Percentiles rank a stretch among this genome's conserved stretches.
phyloP scores from a whole-genome alignment of 1,284 basidiomycete genomes.

The Gymnopus androsaceus region DNA sequence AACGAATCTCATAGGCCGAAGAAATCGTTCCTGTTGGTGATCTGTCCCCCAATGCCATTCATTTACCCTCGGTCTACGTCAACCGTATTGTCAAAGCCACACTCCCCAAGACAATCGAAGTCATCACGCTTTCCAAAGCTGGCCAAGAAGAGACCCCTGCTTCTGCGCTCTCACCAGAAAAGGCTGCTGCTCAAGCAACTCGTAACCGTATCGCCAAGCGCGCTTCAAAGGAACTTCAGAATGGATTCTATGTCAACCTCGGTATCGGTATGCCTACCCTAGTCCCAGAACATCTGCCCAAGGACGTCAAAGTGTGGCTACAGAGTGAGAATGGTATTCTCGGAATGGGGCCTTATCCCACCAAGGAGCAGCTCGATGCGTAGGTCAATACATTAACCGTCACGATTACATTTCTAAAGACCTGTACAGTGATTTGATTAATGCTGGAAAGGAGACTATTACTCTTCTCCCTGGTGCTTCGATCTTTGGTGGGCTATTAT shows the following conservation, averaged over 20 bases:
- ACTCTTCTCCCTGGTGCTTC: conserved; percentile 91
- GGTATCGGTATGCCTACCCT: conserved; percentile 95
- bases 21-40: conserved; percentile 88
- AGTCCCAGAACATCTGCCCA: conserved; percentile 80
- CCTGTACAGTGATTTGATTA: conserved; percentile 77
- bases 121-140: conserved; percentile 64
- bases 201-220: conserved; percentile 83
- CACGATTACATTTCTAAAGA: conserved; percentile 11
- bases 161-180: conserved; percentile 39
- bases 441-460: conserved; percentile 95
- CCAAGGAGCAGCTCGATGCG: conserved; percentile 86
- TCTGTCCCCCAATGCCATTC: conserved; percentile 82
- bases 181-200: conserved; percentile 52
- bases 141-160: conserved; percentile 29
- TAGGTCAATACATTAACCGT: conserved; percentile 42
- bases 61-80: conserved; percentile 86
- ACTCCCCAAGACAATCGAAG: conserved; percentile 80
- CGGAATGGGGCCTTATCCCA: conserved; percentile 95
- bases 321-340: conserved; percentile 96
- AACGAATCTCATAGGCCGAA: conserved; percentile 63
- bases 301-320: conserved; percentile 85
- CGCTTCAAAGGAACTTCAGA: conserved; percentile 87
- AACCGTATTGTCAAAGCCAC: conserved; percentile 84
- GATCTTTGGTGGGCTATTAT: conserved; percentile 70
- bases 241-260: conserved; percentile 83